These are phyloP conservation scores for Pythium brachiatum DNA, from an alignment of 352 stramenopile genomes.

Conservation along the genomic window DNA sequence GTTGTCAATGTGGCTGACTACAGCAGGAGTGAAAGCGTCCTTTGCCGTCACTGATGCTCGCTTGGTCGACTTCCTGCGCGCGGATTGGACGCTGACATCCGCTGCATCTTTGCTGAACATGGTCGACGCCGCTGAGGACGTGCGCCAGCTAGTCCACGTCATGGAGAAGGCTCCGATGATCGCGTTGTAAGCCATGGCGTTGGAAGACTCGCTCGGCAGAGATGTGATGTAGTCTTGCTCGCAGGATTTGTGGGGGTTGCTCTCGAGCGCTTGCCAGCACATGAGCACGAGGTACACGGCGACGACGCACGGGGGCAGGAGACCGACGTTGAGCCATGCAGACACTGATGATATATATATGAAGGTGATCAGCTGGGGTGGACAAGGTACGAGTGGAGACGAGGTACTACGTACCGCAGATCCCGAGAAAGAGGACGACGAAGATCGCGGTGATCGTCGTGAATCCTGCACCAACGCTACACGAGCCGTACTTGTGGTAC, in stretches of 20 bases:
- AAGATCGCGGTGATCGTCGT: conserved; percentile 87
- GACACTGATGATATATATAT: too few relatives aligned
- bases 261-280: conserved; percentile 73
- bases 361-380: too few relatives aligned
- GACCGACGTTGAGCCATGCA: conserved; percentile 62
- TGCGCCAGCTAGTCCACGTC: conserved; percentile 72
- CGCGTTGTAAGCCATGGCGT: conserved; percentile 36
- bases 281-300: conserved; percentile 68
- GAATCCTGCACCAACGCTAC: conserved; percentile 68
- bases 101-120: conserved; percentile 70
- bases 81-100: conserved; percentile 4
- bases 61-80: conserved; percentile 10
- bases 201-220: conserved; percentile 7
- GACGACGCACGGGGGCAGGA: conserved; percentile 76
- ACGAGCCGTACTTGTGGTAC: conserved; percentile 90
- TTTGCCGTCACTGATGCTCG: neutral
- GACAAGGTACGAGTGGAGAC: too few relatives aligned
- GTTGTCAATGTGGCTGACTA: conserved; percentile 55
- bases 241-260: conserved; percentile 50
- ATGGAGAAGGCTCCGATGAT: conserved; percentile 60
- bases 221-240: conserved; percentile 17
- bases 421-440: conserved; percentile 55
- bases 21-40: conserved; percentile 27
- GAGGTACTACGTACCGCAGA: conserved; percentile 69
- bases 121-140: conserved; percentile 47